phyloP scores from a whole-genome alignment of 2,329 filamentous ascomycete species.

The Whalleya microplaca region DNA sequence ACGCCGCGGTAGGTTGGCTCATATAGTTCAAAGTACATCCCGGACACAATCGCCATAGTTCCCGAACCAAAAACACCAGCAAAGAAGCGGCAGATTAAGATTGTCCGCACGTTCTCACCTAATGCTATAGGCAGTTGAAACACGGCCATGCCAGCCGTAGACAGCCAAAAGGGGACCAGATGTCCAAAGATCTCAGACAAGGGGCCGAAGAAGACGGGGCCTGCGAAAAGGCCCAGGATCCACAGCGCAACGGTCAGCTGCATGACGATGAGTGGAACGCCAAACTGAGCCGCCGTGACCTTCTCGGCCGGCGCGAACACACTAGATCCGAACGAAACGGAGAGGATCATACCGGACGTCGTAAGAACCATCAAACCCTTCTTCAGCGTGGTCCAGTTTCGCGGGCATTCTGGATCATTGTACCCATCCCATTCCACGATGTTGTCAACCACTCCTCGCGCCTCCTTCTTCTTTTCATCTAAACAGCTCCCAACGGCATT shows the following conservation, averaged over 20 bases:
- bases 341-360: slow-evolving; percentile 16
- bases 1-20: slow-evolving; percentile 22
- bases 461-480: background rate
- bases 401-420: slow-evolving; percentile 21
- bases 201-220: slow-evolving; percentile 23
- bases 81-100: slow-evolving; percentile 27
- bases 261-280: slow-evolving; percentile 19
- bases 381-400: slow-evolving; percentile 18
- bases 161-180: slow-evolving; percentile 13
- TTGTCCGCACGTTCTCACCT: slow-evolving; percentile 16
- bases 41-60: slow-evolving; percentile 16
- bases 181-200: slow-evolving; percentile 20
- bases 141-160: slow-evolving; percentile 17
- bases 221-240: slow-evolving; percentile 19
- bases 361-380: slow-evolving; percentile 21
- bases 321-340: slow-evolving; percentile 25
- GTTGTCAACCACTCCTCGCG: background rate
- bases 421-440: slow-evolving; percentile 24
- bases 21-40: slow-evolving; percentile 26
- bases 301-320: slow-evolving; percentile 22
- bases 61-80: slow-evolving; percentile 22
- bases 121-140: slow-evolving; percentile 28
- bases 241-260: slow-evolving; percentile 20
- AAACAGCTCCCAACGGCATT: background rate
- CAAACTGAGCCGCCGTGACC: slow-evolving; percentile 14